A percentile compares a stretch with the other conserved stretches of the same genome.
Conservation (phyloP, 768 basidiomycete species). For the Psilocybe tampanensis region DNA sequence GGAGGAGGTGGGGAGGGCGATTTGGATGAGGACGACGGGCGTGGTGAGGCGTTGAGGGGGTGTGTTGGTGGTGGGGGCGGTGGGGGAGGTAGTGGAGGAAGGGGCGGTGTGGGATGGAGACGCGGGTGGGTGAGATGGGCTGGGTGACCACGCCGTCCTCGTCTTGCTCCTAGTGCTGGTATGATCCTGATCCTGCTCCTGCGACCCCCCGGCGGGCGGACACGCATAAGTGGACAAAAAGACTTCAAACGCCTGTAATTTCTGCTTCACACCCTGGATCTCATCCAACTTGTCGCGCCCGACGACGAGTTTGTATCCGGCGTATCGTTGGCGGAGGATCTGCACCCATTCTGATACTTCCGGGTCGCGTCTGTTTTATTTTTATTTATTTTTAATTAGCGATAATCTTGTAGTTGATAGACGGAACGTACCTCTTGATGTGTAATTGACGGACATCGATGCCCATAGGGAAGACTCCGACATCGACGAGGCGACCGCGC, state of each 20-base stretch:
- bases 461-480: constrained; percentile 89
- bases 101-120: not conserved
- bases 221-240: not conserved
- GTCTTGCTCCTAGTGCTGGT: no score
- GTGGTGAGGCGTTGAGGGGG: constrained; percentile 22
- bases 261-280: constrained; percentile 50
- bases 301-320: constrained; percentile 85
- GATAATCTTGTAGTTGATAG: no score
- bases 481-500: constrained; percentile 73
- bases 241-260: not conserved
- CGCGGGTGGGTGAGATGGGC: not conserved
- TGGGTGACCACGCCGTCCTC: not conserved
- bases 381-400: no score
- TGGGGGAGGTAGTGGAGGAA: not conserved
- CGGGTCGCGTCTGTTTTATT: constrained; percentile 67
- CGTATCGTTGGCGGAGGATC: constrained; percentile 77
- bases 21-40: constrained; percentile 87
- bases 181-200: no score
- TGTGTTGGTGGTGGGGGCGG: not conserved
- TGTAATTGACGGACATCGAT: constrained; percentile 76
- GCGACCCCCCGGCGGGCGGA: no score
- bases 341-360: constrained; percentile 86
- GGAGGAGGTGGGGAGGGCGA: constrained; percentile 82
- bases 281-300: constrained; percentile 90
- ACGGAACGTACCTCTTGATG: constrained; percentile 63